Evolutionary conservation across 2,329 filamentous ascomycete species (phyloP).

Genomic region (Fusarium sp.): DNA sequence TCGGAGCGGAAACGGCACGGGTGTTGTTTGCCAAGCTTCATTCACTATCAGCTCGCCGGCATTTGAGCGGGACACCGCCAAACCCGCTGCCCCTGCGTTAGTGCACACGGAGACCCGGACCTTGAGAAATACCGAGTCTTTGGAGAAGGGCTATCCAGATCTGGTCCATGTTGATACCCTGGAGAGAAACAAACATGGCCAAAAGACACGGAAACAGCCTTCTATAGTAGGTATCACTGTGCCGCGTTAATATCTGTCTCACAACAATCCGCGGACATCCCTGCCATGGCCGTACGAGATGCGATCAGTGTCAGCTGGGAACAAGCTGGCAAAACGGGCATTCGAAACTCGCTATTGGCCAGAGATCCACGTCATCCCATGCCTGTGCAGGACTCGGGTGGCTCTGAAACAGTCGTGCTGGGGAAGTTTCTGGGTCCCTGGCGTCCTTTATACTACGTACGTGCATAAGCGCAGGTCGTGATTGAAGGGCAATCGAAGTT

Average conservation of each 20-base stretch:
- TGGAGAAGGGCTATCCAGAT: neutral
- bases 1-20: neutral
- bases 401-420: conserved; percentile 31
- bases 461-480: neutral
- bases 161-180: neutral
- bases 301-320: conserved; percentile 12
- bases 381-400: conserved; percentile 29
- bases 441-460: neutral
- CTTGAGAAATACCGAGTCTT: neutral
- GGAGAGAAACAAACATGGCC: neutral
- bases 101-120: conserved; percentile 10
- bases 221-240: neutral
- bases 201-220: neutral
- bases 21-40: neutral
- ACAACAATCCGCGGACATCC: neutral
- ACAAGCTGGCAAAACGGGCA: conserved; percentile 30
- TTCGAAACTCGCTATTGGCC: conserved; percentile 30
- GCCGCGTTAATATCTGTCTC: neutral
- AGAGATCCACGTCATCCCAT: conserved; percentile 19
- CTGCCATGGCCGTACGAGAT: neutral
- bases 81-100: conserved; percentile 31
- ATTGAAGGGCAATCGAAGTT: neutral
- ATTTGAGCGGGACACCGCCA: conserved; percentile 14
- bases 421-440: neutral
- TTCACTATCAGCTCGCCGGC: neutral